Conservation (phyloP, 73 alveolate genomes). For the Tetrahymena malaccensis region DNA sequence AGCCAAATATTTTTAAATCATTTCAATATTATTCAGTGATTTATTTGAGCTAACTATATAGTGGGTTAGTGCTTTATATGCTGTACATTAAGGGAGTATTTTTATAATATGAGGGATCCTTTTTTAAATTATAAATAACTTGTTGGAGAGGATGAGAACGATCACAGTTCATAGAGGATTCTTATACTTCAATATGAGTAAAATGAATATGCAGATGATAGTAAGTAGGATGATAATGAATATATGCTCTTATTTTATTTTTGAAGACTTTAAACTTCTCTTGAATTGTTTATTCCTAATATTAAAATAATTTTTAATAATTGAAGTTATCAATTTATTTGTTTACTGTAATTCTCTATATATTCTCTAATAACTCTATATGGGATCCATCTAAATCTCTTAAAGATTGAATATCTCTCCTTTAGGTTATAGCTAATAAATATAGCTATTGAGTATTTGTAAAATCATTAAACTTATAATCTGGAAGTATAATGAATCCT, state of each 20-base stretch:
- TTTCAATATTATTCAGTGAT: not conserved
- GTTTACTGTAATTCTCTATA: not conserved
- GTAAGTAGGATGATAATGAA: not conserved
- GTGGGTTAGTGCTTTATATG: not conserved
- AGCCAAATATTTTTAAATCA: no score
- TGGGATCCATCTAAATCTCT: not conserved
- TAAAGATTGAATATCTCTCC: not conserved
- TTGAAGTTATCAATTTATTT: no score
- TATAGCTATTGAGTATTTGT: not conserved
- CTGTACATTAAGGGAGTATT: not conserved
- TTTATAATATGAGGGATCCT: not conserved
- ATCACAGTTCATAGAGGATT: not conserved
- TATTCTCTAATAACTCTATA: not conserved
- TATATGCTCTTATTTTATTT: not conserved
- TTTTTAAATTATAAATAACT: not conserved
- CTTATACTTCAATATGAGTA: not conserved
- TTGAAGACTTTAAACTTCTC: not conserved
- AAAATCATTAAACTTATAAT: not conserved
- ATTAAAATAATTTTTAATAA: not conserved
- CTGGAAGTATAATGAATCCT: not conserved
- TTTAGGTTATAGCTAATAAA: not conserved
- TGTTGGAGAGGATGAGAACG: not conserved
- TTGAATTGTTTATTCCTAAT: not conserved
- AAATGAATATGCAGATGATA: not conserved
- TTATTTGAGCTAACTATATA: not conserved